phyloP scores from a whole-genome alignment of 192 early-diverging fungal species.

The Cetraspora pellucida region DNA sequence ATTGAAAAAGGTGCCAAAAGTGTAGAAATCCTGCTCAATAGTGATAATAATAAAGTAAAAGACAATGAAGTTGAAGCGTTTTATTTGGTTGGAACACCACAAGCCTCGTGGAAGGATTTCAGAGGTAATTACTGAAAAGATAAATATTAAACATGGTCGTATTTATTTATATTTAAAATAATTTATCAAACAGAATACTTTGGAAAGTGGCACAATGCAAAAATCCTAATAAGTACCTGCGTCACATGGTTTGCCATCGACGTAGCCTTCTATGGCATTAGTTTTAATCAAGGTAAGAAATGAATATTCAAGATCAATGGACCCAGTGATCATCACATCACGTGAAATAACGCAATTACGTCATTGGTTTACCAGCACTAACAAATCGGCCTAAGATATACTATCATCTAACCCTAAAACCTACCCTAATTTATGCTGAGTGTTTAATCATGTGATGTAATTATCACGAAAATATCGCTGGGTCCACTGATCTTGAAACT shows the following conservation, averaged over 20 bases:
- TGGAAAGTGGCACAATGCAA: too few species aligned
- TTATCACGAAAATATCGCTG: too few species aligned
- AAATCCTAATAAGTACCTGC: constrained; percentile 42
- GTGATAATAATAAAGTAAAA: constrained; percentile 50
- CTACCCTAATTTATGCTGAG: too few species aligned
- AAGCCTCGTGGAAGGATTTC: constrained; percentile 60
- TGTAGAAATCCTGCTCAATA: constrained; percentile 45
- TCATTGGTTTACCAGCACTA: too few species aligned
- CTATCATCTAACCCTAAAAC: too few species aligned
- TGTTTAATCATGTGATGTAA: too few species aligned
- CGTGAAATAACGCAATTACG: too few species aligned
- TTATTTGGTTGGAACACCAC: constrained; percentile 39
- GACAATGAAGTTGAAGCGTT: constrained; percentile 37
- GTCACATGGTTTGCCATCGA: constrained; percentile 81
- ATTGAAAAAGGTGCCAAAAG: constrained; percentile 50
- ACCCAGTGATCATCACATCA: too few species aligned
- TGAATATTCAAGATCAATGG: too few species aligned
- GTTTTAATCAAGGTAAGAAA: constrained; percentile 49
- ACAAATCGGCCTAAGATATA: too few species aligned
- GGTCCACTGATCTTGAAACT: too few species aligned
- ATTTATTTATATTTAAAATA: not conserved
- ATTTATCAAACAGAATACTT: too few species aligned
- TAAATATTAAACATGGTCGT: constrained; percentile 79
- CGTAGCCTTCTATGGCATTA: constrained; percentile 72
- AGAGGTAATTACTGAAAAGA: constrained; percentile 73